Evolutionary conservation across 352 stramenopile genomes (phyloP).

Genomic region (Globisporangium parvum): DNA sequence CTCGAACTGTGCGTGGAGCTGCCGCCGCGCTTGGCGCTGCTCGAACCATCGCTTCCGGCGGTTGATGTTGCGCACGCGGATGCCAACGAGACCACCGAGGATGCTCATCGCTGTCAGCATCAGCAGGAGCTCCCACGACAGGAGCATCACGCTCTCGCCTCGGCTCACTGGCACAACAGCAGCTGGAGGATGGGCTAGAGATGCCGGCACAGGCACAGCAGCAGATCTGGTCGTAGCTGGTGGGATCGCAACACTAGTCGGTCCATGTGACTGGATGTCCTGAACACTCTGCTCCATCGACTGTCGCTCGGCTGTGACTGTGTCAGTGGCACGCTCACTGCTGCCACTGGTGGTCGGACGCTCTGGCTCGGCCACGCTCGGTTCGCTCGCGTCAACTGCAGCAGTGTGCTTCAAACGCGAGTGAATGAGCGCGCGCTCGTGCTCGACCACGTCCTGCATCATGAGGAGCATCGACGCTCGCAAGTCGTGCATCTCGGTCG

Average conservation of each 20-base stretch:
- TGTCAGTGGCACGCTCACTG: neutral
- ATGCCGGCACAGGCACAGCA: neutral
- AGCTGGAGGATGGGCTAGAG: neutral
- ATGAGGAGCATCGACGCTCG: slow-evolving; percentile 38
- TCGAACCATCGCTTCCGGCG: slow-evolving; percentile 47
- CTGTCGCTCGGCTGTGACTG: neutral
- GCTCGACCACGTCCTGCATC: slow-evolving; percentile 48
- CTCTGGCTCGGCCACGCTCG: slow-evolving; percentile 1
- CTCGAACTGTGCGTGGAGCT: slow-evolving; percentile 20
- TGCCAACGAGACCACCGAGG: slow-evolving; percentile 36
- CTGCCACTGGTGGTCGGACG: neutral
- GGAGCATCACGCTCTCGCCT: slow-evolving; percentile 18
- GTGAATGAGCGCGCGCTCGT: slow-evolving; percentile 47
- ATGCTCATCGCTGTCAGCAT: slow-evolving; percentile 33
- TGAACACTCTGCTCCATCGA: neutral
- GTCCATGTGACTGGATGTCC: neutral
- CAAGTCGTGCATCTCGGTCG: slow-evolving; percentile 60
- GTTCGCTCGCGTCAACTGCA: slow-evolving; percentile 17
- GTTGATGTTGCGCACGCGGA: slow-evolving; percentile 41
- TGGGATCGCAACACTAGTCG: neutral
- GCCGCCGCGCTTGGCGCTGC: slow-evolving; percentile 26
- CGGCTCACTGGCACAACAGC: neutral
- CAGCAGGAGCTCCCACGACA: slow-evolving; percentile 38
- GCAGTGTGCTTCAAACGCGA: slow-evolving; percentile 24
- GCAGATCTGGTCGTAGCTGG: neutral